Evolutionary conservation across 805 yeast species (phyloP).

Genomic region (Brettanomyces bruxellensis): DNA sequence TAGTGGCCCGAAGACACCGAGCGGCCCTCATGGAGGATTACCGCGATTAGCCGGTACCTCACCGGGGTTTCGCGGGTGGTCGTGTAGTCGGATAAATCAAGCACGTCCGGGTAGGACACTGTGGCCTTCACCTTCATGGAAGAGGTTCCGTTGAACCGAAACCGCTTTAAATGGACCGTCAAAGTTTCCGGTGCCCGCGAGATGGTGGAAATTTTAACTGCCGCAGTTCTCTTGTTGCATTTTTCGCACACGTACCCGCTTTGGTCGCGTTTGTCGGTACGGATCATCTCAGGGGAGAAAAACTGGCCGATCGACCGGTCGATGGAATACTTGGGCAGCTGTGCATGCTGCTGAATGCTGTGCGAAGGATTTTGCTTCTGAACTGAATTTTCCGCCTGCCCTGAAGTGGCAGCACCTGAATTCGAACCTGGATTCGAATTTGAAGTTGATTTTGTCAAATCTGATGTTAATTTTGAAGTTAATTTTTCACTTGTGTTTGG

Average conservation of each 20-base stretch:
- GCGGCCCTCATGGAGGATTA: conserved; percentile 91
- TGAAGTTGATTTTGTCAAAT: too few relatives aligned
- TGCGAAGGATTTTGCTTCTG: too few relatives aligned
- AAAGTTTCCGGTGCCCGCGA: conserved; percentile 82
- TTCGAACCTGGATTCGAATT: too few relatives aligned
- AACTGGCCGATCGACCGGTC: too few relatives aligned
- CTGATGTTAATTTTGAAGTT: too few relatives aligned
- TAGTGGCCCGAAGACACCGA: conserved; percentile 91
- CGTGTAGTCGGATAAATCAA: conserved; percentile 63
- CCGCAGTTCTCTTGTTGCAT: conserved; percentile 70
- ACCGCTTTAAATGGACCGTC: conserved; percentile 80
- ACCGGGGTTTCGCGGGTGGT: conserved; percentile 37
- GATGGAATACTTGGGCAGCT: too few relatives aligned
- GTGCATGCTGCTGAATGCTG: too few relatives aligned
- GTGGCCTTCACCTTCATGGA: conserved; percentile 84
- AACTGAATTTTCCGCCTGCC: too few relatives aligned
- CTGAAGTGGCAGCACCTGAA: too few relatives aligned
- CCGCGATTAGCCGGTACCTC: conserved; percentile 66
- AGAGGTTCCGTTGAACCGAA: conserved; percentile 70
- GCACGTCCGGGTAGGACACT: conserved; percentile 67
- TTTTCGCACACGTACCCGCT: conserved; percentile 83
- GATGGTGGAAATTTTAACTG: conserved; percentile 66
- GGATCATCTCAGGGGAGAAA: conserved; percentile 58
- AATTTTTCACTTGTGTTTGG: too few relatives aligned
- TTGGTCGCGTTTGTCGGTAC: conserved; percentile 55